A percentile compares a stretch with the other conserved stretches of the same genome.
Conservation (phyloP, 2,329 filamentous ascomycete genomes). For the Aureobasidium musti region DNA sequence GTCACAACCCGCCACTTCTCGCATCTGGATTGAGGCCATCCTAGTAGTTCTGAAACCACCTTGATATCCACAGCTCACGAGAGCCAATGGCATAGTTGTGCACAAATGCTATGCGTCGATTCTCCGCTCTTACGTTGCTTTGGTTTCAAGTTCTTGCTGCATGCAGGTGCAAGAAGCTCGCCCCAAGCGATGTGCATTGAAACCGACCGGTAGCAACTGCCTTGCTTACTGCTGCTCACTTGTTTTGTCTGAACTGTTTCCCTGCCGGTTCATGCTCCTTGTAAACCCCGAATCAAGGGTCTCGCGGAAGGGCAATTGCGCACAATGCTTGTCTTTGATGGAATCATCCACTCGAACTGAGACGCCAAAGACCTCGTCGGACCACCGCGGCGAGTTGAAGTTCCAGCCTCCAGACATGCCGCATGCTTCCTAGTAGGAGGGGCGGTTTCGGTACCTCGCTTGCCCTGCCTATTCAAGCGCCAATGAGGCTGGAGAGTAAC, state of each 20-base stretch:
- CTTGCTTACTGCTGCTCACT: constrained; percentile 26
- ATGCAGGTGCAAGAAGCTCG: constrained; percentile 28
- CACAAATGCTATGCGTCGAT: constrained; percentile 19
- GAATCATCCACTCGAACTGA: background rate
- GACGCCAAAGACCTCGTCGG: constrained; percentile 15
- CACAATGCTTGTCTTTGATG: background rate
- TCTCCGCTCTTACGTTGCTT: constrained; percentile 29
- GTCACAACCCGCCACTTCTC: constrained; percentile 7
- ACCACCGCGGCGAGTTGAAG: constrained; percentile 1
- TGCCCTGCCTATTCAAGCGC: constrained; percentile 22
- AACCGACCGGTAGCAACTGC: constrained; percentile 19
- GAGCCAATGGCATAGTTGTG: constrained; percentile 23
- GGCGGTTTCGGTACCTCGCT: constrained; percentile 24
- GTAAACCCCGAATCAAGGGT: constrained; percentile 20
- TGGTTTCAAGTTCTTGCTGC: constrained; percentile 26
- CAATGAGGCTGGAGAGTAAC: constrained; percentile 23
- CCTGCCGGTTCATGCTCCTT: background rate
- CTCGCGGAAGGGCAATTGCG: background rate
- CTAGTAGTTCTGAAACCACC: constrained; percentile 5
- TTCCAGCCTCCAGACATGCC: background rate
- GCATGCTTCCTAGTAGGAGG: background rate
- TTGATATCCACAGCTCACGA: background rate
- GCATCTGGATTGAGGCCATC: background rate
- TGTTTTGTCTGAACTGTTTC: constrained; percentile 5
- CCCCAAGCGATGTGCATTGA: constrained; percentile 26